Evolutionary conservation across 257 asterid genomes (phyloP), one percentile per base, ranked within the genome.

Genomic region (Solanum chmielewskii): DNA sequence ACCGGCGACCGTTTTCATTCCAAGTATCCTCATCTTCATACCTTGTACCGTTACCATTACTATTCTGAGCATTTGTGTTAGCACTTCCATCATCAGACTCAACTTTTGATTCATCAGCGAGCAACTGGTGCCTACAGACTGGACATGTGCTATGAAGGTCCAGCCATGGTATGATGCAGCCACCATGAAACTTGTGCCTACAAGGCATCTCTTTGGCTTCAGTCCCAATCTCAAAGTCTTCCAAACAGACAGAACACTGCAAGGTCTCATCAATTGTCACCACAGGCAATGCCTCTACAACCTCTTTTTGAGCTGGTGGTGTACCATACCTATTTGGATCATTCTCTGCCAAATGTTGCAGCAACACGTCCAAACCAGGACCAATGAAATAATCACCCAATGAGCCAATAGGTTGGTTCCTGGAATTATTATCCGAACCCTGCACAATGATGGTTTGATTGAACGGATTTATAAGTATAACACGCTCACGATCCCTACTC

Each of bases 111-210:
- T 96, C 98, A 68, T 94, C 98, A 35, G 89, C 88, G 66, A 98
- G 98, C 77, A 96, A 90, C 88, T 94, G 98, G 85, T 89, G 86
- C 91, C 99, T 90, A 85, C 99, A 95, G 31, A 94, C 89, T 31
- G 99, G 99, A 86, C 98, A 96, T 14, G 99, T 94, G 84, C 99
- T 96, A 85, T 96, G 99, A 83, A 95, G 97, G 91, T 95, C 94
- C 49, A 96, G 91, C 99, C 99, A 96, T 2, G 99, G 98, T 77
- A 96, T 70, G 85, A 96, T 95, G 88, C 99, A 95, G 10, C 76
- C 90, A 49, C 88, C 49, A 42, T 96, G 99, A 83, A 96, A 96
- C 92, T 88, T 95, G 85, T 96, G 99, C 71, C 91, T 93, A 89
- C 99, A 96, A 12, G 99, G 99, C 95, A 96, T 92, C 92, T 94